phyloP scores from a whole-genome alignment of 257 asterid species.

The Haberlea rhodopensis region DNA sequence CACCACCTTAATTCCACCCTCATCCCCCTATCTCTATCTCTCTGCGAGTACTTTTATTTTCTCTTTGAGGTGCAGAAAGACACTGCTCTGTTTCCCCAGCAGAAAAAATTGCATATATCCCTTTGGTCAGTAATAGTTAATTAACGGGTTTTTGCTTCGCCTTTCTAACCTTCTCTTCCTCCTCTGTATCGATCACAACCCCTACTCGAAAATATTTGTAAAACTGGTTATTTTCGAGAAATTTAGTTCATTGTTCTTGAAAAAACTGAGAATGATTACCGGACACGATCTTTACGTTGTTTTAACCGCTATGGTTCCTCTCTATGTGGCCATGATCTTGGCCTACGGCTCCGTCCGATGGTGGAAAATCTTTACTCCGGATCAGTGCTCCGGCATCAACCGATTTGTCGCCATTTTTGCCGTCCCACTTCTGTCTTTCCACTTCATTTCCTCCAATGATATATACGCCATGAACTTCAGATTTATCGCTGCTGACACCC shows the following conservation, averaged over 20 bases:
- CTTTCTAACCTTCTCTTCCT: conserved; percentile 23
- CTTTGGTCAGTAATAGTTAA: conserved; percentile 42
- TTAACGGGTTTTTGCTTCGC: conserved; percentile 34
- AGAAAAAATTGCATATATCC: conserved; percentile 32
- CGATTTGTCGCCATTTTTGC: conserved; percentile 89
- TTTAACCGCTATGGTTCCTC: conserved; percentile 75
- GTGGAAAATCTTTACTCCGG: conserved; percentile 96
- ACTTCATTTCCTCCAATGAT: conserved; percentile 69
- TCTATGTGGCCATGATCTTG: conserved; percentile 87
- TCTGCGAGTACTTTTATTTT: conserved; percentile 8
- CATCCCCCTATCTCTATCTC: neutral
- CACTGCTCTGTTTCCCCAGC: neutral
- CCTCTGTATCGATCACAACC: conserved; percentile 1
- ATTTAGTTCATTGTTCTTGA: neutral
- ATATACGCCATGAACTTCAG: conserved; percentile 79
- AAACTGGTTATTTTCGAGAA: too few species aligned
- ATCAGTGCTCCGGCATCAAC: conserved; percentile 94
- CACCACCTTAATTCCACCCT: neutral
- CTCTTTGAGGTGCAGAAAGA: conserved; percentile 8
- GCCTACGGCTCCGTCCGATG: conserved; percentile 96
- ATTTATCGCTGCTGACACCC: conserved; percentile 82
- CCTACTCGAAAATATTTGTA: neutral
- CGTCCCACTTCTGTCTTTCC: conserved; percentile 84
- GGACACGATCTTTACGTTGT: conserved; percentile 82
- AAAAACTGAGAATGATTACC: conserved; percentile 51